Evolutionary conservation across 352 stramenopile species (phyloP), one percentile per base, ranked within the genome.

Genomic region (Aphanomyces stellatus): DNA sequence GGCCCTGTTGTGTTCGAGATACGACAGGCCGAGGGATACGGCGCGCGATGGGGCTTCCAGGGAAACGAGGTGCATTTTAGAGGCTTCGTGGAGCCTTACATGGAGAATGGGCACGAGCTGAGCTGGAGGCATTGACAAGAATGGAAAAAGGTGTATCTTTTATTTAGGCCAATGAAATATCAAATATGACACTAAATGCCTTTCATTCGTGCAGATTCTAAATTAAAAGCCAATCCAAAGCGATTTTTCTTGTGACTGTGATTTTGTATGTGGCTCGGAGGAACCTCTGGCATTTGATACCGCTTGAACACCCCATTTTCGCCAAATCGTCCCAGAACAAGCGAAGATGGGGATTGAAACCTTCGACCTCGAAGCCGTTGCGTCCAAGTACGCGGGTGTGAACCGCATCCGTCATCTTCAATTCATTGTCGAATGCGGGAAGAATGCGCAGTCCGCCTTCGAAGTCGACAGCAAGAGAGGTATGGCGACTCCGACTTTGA

Each of bases 291-390:
- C 6, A 63, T 19, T 43, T 5, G 35, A 43, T 43, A 43, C 17
- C 8, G 37, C 8, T 17, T 17, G 8, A 22, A 51, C 8, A 25
- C 25, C 42, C 42, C 2, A 10, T n/a, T 33, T 60, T 60, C 28
- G 51, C 28, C 27, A 22, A 13, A 65, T 65, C 19, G n/a, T 27
- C 24, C 17, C 13, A n/a, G 5, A n/a, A n/a, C n/a, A n/a, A n/a
- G n/a, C n/a, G 34, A 53, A n/a, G 13, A 67, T 67, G 60, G 60
- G 60, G 60, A 69, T 84, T 49, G 80, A 84, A 28, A 78, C 77
- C 49, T 91, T 95, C 55, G 87, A 95, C 66, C 76, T 95, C 65
- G 87, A 95, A 27, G 75, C 78, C 51, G 85, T 91, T 53, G 85
- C 81, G 7, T 74, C 81, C 74, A 93, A 93, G 73, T 93, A 95